Evolutionary conservation across 169 alveolate species (phyloP).

Genomic region (Neospora caninum): DNA sequence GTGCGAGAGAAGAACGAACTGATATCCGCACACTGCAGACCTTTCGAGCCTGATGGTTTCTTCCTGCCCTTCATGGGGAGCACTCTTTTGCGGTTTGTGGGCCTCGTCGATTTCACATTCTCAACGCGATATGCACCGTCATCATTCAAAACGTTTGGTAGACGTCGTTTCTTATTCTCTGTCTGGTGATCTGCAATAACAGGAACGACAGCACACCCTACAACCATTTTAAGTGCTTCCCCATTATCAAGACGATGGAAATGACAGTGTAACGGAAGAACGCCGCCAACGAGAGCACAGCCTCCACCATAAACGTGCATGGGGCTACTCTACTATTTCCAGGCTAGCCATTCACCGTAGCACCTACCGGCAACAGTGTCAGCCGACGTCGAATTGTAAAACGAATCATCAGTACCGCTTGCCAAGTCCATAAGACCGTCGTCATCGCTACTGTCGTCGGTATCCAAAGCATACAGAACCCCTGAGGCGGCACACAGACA

Average conservation of each 20-base stretch:
- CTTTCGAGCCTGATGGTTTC: background rate
- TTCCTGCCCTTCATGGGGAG: background rate
- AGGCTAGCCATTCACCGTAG: background rate
- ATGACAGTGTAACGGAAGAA: too few species aligned
- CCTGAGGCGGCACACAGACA: background rate
- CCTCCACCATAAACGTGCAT: too few species aligned
- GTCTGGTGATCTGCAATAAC: background rate
- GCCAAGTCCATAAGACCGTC: background rate
- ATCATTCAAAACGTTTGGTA: background rate
- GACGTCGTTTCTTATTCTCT: too few species aligned
- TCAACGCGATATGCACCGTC: background rate
- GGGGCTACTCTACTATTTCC: too few species aligned
- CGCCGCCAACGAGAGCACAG: too few species aligned
- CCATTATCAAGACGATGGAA: too few species aligned
- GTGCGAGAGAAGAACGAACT: background rate
- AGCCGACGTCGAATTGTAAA: background rate
- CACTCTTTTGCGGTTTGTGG: background rate
- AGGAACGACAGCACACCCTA: background rate
- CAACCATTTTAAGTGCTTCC: background rate
- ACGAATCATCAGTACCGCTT: background rate
- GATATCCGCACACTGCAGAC: background rate
- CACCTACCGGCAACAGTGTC: background rate
- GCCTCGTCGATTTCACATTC: background rate
- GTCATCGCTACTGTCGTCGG: conserved; percentile 3
- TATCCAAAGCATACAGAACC: background rate